Base-by-base conservation (phyloP, 164 flowering plant species). In the Warburgia ugandensis region DNA sequence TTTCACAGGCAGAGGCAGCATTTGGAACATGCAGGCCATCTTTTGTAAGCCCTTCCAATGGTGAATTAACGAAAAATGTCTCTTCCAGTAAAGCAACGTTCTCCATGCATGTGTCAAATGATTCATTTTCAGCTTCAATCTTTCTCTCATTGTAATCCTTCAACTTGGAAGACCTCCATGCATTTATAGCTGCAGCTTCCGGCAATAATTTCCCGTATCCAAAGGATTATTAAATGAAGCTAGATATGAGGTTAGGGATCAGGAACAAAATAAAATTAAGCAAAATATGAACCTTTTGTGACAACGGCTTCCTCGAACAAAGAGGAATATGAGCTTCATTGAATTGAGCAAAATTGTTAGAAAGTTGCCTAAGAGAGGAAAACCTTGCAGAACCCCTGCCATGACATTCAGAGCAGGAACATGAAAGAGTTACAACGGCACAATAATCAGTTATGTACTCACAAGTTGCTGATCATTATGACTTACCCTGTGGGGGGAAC, bases 101-200 rank as follows among this genome's bases (percentile, higher is more conserved):
- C 62, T 75, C 80, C 83, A 89, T 74, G 68, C 86, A 89, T 12
- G 92, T 63, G 46, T 89, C 88, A 67, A 94, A 94, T 59, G 99
- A 81, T 70, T 89, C 96, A 68, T 77, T 81, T 73, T 86, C 97
- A 2, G 73, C 76, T 68, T 80, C 90, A 38, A 79, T 65, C 44
- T 78, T 69, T 43, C 75, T 60, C 2, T 86, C 94, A 65, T 60
- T 75, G 74, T 63, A 78, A 53, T 94, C 99, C 64, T 79, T 84
- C 63, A 86, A 57, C 73, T 81, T 89, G 58, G 77, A 56, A 76
- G 84, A 89, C 67, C 99, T 80, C 97, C 97, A 94, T 44, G 75
- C 81, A 60, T 94, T 94, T 58, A 84, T 69, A 12, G 74, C 76
- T 37, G 77, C 74, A 54, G 94, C 97, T 51, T 94, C 97, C 99